These are phyloP conservation scores for Fusarium sp. DNA, from an alignment of 2,329 filamentous ascomycete genomes.

Conservation along the genomic window DNA sequence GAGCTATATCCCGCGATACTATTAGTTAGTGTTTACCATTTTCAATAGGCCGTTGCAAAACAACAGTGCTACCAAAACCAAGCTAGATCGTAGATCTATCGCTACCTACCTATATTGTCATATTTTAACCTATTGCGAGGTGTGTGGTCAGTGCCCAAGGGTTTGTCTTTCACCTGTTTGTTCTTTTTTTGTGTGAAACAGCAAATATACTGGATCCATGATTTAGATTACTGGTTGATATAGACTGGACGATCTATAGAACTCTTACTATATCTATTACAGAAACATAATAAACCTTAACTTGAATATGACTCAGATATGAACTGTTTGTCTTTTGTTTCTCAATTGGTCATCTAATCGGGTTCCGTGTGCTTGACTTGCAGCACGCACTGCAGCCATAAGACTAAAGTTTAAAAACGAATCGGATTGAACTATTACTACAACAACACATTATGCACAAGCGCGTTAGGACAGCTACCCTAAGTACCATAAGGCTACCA, in stretches of 20 bases:
- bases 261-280: neutral
- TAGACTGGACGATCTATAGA: conserved; percentile 14
- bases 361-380: neutral
- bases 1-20: conserved; percentile 22
- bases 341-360: too few relatives aligned
- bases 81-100: conserved; percentile 14
- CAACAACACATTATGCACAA: neutral
- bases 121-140: conserved; percentile 10
- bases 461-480: conserved; percentile 1
- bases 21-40: conserved; percentile 16
- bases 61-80: neutral
- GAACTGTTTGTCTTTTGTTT: neutral
- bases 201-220: neutral
- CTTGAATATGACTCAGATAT: neutral
- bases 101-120: neutral
- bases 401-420: too few relatives aligned
- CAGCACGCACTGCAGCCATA: too few relatives aligned
- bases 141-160: neutral
- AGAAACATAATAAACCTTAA: neutral
- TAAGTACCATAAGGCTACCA: conserved; percentile 8
- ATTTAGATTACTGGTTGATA: conserved; percentile 20
- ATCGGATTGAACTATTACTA: neutral
- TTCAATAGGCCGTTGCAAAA: neutral
- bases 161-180: conserved; percentile 1
- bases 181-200: conserved; percentile 23